Percentiles rank a stretch among this genome's conserved stretches.
These are phyloP conservation scores for Fusarium avenaceum DNA, from an alignment of 2,329 filamentous ascomycete genomes.

Conservation along the genomic window DNA sequence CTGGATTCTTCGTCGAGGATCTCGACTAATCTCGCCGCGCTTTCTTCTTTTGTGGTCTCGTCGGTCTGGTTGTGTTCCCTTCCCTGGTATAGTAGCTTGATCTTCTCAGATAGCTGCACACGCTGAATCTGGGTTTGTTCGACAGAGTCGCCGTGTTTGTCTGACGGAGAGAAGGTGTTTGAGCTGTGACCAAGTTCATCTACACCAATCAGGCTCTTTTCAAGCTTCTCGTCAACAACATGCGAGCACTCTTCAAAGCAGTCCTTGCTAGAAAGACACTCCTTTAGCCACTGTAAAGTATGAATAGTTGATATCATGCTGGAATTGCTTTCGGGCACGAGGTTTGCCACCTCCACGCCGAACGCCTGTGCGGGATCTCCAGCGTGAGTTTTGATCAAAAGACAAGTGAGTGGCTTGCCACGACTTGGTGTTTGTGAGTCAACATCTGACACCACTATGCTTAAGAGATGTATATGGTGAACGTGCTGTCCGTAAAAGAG, in stretches of 20 bases:
- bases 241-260: background rate
- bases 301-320: background rate
- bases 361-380: background rate
- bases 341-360: background rate
- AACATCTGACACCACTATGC: background rate
- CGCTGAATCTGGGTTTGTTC: background rate
- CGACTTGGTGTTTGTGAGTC: accelerated
- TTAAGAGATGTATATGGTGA: background rate
- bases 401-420: background rate
- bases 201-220: accelerated
- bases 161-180: accelerated
- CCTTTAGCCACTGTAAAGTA: slow-evolving; percentile 4
- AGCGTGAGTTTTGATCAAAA: background rate
- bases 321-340: background rate
- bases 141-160: accelerated
- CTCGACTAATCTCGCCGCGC: background rate
- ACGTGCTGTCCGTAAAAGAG: background rate
- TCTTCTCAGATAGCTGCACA: background rate
- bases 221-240: background rate
- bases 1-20: background rate
- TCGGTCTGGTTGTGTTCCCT: accelerated
- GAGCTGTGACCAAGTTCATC: accelerated
- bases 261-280: slow-evolving; percentile 1
- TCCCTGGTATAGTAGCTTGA: background rate
- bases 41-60: accelerated